These are phyloP conservation scores for Saccharomycopsis fodiens DNA, from an alignment of 805 yeast genomes.

Conservation along the genomic window DNA sequence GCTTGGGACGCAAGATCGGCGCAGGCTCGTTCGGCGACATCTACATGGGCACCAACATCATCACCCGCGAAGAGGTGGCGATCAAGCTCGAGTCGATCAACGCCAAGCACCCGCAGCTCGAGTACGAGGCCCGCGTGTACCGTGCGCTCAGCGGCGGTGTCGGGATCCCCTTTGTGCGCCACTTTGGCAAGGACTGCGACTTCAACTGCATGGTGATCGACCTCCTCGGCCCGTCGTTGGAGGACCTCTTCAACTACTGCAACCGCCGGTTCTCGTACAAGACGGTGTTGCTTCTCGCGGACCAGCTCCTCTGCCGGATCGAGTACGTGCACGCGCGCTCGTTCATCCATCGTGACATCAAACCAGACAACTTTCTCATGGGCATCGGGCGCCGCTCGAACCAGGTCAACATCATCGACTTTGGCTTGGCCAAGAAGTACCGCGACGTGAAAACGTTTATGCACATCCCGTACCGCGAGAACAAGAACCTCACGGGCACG, in stretches of 20 bases:
- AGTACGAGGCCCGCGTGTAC: conserved; percentile 94
- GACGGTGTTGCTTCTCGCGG: conserved; percentile 87
- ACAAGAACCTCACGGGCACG: conserved; percentile 93
- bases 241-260: conserved; percentile 93
- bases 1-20: conserved; percentile 93
- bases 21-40: conserved; percentile 97
- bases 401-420: conserved; percentile 89
- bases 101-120: conserved; percentile 95
- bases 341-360: conserved; percentile 77
- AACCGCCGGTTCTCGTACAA: conserved; percentile 88
- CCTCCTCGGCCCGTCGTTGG: conserved; percentile 88
- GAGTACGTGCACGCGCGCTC: conserved; percentile 95
- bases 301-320: conserved; percentile 87
- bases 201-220: conserved; percentile 97
- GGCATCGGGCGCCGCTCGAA: conserved; percentile 92
- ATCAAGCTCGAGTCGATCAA: conserved; percentile 84
- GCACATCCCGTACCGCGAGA: conserved; percentile 94
- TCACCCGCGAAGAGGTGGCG: conserved; percentile 96
- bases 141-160: conserved; percentile 93
- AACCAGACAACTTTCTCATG: conserved; percentile 76
- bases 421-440: conserved; percentile 88
- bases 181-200: conserved; percentile 96
- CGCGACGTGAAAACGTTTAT: conserved; percentile 90
- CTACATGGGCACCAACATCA: conserved; percentile 85
- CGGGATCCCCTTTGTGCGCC: conserved; percentile 93